These are phyloP conservation scores for Ulvella scutata DNA, from an alignment of 139 green algal genomes.

Conservation along the genomic window DNA sequence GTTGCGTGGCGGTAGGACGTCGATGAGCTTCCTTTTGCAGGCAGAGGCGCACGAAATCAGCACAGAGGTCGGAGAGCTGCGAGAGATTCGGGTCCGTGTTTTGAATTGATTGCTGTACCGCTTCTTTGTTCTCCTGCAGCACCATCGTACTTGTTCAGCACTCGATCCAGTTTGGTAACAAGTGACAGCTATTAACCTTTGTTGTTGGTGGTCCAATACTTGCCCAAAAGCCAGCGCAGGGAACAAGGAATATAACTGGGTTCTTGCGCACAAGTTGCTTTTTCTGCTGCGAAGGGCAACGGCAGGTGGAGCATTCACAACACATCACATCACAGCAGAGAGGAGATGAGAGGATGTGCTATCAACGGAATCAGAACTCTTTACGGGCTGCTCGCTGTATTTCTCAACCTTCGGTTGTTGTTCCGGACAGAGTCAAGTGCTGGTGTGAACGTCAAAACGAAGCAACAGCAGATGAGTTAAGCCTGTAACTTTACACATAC, in stretches of 20 bases:
- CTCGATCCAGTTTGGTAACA: not conserved
- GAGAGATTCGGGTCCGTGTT: not conserved
- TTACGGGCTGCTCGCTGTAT: not conserved
- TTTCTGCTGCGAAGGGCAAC: too few species aligned
- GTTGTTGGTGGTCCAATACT: not conserved
- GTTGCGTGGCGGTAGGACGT: not conserved
- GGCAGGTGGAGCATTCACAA: too few species aligned
- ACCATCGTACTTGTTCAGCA: not conserved
- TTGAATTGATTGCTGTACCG: not conserved
- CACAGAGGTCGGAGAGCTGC: not conserved
- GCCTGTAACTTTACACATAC: not conserved
- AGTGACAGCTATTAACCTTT: not conserved
- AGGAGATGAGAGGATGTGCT: too few species aligned
- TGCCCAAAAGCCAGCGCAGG: not conserved
- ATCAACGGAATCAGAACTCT: not conserved
- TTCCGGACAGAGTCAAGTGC: not conserved
- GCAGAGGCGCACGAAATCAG: not conserved
- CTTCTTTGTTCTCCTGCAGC: not conserved
- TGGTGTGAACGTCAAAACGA: too few species aligned
- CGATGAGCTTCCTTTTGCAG: not conserved
- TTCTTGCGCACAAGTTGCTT: too few species aligned
- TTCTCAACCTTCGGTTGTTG: not conserved
- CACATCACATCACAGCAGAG: too few species aligned
- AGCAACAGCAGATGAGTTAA: not conserved
- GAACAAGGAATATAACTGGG: too few species aligned